phyloP scores from a whole-genome alignment of 441 rosid species.

The Mallotus repandus region DNA sequence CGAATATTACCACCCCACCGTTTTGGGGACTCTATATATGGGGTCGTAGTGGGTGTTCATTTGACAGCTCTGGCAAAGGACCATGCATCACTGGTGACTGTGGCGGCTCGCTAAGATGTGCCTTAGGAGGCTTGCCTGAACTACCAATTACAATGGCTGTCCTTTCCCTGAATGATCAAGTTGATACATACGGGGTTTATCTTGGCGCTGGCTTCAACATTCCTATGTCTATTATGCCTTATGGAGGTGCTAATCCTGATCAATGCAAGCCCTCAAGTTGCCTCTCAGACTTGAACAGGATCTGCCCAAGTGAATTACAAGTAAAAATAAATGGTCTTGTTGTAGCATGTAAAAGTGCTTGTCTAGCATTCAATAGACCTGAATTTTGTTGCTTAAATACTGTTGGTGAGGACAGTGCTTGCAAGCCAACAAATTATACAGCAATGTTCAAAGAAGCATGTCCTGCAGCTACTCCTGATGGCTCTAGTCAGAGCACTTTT shows the following conservation, averaged over 20 bases:
- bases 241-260: not conserved
- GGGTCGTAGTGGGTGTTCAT: constrained; percentile 6
- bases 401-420: not conserved
- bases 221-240: not conserved
- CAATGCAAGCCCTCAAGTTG: not conserved
- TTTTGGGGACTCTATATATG: not conserved
- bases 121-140: not conserved
- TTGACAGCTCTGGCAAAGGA: not conserved
- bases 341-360: not conserved
- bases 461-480: not conserved
- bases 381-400: not conserved
- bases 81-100: constrained; percentile 1
- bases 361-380: not conserved
- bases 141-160: not conserved
- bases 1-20: not conserved
- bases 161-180: not conserved
- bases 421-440: not conserved
- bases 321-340: constrained; percentile 24
- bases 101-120: not conserved
- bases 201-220: not conserved
- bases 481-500: not conserved
- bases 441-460: not conserved
- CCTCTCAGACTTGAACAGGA: not conserved
- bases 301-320: not conserved
- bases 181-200: not conserved